A percentile compares a stretch with the other conserved stretches of the same genome.
Evolutionary conservation across 2,329 filamentous ascomycete species (phyloP).

Genomic region (Colletotrichum scovillei): DNA sequence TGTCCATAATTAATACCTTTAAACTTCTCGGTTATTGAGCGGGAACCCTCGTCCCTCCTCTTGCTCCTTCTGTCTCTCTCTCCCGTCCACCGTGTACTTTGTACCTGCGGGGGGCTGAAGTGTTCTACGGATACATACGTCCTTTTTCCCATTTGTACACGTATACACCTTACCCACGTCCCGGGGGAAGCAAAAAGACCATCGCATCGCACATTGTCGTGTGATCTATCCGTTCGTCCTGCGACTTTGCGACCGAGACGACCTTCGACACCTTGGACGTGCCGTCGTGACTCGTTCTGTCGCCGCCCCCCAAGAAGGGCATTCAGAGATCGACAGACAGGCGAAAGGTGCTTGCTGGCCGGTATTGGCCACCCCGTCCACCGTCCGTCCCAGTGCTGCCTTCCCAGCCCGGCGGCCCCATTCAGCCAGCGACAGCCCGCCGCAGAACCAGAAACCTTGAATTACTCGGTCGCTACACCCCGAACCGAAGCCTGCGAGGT

Average conservation of each 20-base stretch:
- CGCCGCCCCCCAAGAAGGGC: background rate
- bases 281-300: slow-evolving; percentile 19
- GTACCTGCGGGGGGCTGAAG: background rate
- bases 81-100: background rate
- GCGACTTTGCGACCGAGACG: slow-evolving; percentile 2
- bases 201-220: background rate
- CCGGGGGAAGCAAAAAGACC: background rate
- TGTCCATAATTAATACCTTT: slow-evolving; percentile 23
- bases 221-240: background rate
- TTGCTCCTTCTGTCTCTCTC: background rate
- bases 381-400: slow-evolving; percentile 9
- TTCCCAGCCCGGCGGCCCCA: too few species aligned
- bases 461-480: slow-evolving; percentile 29
- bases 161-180: background rate
- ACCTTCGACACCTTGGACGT: background rate
- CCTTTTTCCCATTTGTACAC: background rate
- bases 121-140: background rate
- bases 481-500: slow-evolving; percentile 24
- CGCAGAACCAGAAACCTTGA: background rate
- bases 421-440: background rate
- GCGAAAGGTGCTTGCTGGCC: background rate
- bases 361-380: slow-evolving; percentile 5
- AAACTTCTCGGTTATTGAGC: slow-evolving; percentile 23
- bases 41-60: background rate
- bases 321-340: background rate